Percentiles rank a stretch among this genome's conserved stretches.
phyloP scores from a whole-genome alignment of 1,284 basidiomycete species.

The Ustilago esculenta region DNA sequence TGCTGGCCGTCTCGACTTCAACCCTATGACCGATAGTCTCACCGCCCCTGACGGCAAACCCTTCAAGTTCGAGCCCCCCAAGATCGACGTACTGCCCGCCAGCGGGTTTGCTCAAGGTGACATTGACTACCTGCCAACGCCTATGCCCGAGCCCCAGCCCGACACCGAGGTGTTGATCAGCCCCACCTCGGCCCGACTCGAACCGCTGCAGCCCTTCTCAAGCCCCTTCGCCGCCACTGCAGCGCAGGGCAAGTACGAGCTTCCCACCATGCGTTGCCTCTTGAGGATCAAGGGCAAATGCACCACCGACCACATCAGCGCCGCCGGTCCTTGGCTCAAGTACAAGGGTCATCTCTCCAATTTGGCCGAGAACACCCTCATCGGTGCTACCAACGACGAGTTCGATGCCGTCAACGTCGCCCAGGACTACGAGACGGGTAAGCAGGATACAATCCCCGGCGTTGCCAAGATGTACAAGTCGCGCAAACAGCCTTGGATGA shows the following conservation, averaged over 20 bases:
- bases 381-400: conserved; percentile 68
- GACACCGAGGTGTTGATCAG: conserved; percentile 79
- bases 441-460: conserved; percentile 63
- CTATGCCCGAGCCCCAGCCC: conserved; percentile 76
- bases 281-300: conserved; percentile 95
- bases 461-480: conserved; percentile 60
- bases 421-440: conserved; percentile 58
- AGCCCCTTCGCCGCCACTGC: conserved; percentile 75
- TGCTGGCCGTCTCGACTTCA: conserved; percentile 92
- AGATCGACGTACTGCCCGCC: conserved; percentile 83
- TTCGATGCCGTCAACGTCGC: conserved; percentile 69
- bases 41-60: conserved; percentile 76
- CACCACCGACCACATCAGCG: conserved; percentile 79
- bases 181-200: conserved; percentile 73
- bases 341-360: conserved; percentile 93
- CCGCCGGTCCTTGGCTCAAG: conserved; percentile 81
- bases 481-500: conserved; percentile 76
- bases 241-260: conserved; percentile 73
- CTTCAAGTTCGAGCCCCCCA: conserved; percentile 88
- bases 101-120: conserved; percentile 84
- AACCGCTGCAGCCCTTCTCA: conserved; percentile 85
- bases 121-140: conserved; percentile 79
- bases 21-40: conserved; percentile 87
- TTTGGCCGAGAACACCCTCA: conserved; percentile 88
- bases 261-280: conserved; percentile 77